These are phyloP conservation scores for Phellinidium pouzarii DNA, from an alignment of 1,284 basidiomycete species.

Conservation along the genomic window DNA sequence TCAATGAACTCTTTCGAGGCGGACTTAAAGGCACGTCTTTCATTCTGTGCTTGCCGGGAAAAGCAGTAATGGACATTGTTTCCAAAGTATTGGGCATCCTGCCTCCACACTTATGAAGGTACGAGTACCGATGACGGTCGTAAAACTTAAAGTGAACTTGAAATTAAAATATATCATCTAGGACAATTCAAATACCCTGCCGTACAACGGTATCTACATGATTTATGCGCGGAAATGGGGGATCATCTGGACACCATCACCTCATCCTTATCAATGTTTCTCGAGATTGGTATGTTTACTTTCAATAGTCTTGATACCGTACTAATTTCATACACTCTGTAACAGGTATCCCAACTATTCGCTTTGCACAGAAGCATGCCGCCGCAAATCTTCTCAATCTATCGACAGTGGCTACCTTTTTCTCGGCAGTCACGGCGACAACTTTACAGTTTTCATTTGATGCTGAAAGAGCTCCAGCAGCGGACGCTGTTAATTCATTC, in stretches of 20 bases:
- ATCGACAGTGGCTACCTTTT: constrained; percentile 58
- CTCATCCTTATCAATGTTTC: constrained; percentile 56
- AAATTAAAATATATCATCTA: constrained; percentile 24
- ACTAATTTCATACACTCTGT: not conserved
- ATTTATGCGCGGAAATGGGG: constrained; percentile 60
- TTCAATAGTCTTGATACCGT: not conserved
- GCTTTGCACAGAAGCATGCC: constrained; percentile 66
- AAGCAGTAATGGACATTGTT: not conserved
- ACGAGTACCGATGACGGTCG: constrained; percentile 10
- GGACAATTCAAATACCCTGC: constrained; percentile 65
- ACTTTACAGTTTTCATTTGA: constrained; percentile 62
- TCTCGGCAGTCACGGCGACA: constrained; percentile 68
- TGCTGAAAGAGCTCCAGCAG: constrained; percentile 26
- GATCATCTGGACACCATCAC: constrained; percentile 64
- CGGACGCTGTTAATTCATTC: constrained; percentile 57
- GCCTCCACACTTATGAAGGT: constrained; percentile 57
- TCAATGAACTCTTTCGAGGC: constrained; percentile 59
- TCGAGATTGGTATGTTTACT: constrained; percentile 52
- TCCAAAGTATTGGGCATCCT: constrained; percentile 61
- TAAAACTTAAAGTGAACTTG: not conserved
- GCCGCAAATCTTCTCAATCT: constrained; percentile 58
- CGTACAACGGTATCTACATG: constrained; percentile 66
- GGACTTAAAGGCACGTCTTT: constrained; percentile 50
- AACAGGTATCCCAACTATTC: constrained; percentile 64
- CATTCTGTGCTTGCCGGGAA: not conserved